phyloP scores from a whole-genome alignment of 2,329 filamentous ascomycete genomes.

The Trichoderma atroviride region DNA sequence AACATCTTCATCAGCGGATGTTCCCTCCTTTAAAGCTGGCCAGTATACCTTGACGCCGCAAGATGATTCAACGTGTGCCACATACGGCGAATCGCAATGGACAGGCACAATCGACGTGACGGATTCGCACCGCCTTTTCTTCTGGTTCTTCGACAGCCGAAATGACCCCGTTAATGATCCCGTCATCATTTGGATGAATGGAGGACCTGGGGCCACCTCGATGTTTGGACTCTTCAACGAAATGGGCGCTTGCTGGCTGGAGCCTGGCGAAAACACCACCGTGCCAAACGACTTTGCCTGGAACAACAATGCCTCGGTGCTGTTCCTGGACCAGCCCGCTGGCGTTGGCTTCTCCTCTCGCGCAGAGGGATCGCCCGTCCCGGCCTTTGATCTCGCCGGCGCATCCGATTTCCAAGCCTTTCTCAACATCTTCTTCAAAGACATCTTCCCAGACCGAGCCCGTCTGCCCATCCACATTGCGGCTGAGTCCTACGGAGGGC shows the following conservation, averaged over 20 bases:
- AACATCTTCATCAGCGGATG: not conserved
- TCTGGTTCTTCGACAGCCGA: constrained; percentile 36
- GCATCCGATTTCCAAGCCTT: constrained; percentile 54
- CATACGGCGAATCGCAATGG: constrained; percentile 30
- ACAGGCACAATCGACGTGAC: constrained; percentile 32
- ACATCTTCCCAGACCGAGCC: constrained; percentile 46
- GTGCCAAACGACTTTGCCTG: constrained; percentile 29
- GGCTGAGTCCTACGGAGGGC: constrained; percentile 44
- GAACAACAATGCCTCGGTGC: constrained; percentile 39
- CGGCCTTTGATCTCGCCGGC: constrained; percentile 45
- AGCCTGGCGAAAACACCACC: constrained; percentile 4
- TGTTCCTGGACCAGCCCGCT: constrained; percentile 55
- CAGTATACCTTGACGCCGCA: constrained; percentile 26
- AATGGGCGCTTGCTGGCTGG: constrained; percentile 29
- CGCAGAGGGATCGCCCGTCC: constrained; percentile 31
- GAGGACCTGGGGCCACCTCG: constrained; percentile 30
- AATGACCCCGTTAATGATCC: constrained; percentile 33
- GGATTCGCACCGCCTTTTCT: constrained; percentile 31
- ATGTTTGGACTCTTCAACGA: constrained; percentile 29
- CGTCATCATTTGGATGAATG: constrained; percentile 54
- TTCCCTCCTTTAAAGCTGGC: constrained; percentile 26
- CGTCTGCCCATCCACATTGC: constrained; percentile 49
- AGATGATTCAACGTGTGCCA: constrained; percentile 25
- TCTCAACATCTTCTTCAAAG: constrained; percentile 50
- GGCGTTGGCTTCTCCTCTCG: constrained; percentile 61